A percentile compares a stretch with the other conserved stretches of the same genome.
Evolutionary conservation across 768 basidiomycete species (phyloP).

Genomic region (Boletus insuetus): DNA sequence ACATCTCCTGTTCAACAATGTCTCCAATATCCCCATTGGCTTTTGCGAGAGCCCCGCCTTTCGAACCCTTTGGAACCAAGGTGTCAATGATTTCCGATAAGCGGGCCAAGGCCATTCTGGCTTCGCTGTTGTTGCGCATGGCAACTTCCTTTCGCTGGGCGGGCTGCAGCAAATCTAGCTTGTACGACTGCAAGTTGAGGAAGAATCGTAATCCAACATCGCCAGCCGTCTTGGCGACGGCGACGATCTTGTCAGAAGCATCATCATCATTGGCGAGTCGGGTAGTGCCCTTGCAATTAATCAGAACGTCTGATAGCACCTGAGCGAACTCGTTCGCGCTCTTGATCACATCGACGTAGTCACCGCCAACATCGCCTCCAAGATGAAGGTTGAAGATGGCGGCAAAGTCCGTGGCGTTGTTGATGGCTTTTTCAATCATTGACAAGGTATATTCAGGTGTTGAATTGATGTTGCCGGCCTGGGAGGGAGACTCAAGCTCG

Average conservation of each 20-base stretch:
- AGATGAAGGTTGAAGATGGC: slow-evolving; percentile 91
- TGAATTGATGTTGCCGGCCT: slow-evolving; percentile 93
- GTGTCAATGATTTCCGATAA: slow-evolving; percentile 86
- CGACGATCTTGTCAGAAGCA: slow-evolving; percentile 85
- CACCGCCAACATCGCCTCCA: slow-evolving; percentile 82
- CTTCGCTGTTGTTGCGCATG: slow-evolving; percentile 85
- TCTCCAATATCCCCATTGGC: slow-evolving; percentile 94
- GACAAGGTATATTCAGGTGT: slow-evolving; percentile 98
- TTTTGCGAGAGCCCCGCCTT: slow-evolving; percentile 62
- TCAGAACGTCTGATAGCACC: slow-evolving; percentile 84
- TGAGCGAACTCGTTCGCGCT: slow-evolving; percentile 96
- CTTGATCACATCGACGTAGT: slow-evolving; percentile 98
- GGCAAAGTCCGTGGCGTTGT: slow-evolving; percentile 95
- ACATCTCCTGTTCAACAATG: slow-evolving; percentile 96
- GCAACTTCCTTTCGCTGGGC: slow-evolving; percentile 80
- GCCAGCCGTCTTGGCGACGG: slow-evolving; percentile 80
- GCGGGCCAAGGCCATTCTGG: slow-evolving; percentile 75
- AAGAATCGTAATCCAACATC: slow-evolving; percentile 90
- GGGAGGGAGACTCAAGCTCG: slow-evolving; percentile 94
- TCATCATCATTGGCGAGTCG: slow-evolving; percentile 90
- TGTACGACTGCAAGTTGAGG: slow-evolving; percentile 94
- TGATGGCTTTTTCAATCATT: slow-evolving; percentile 96
- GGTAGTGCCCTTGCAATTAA: slow-evolving; percentile 94
- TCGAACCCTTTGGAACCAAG: slow-evolving; percentile 80
- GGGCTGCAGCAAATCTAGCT: slow-evolving; percentile 76